Evolutionary conservation across 2,329 filamentous ascomycete genomes (phyloP), one percentile per base, ranked within the genome.

Genomic region (Aspergillaceae sp.): DNA sequence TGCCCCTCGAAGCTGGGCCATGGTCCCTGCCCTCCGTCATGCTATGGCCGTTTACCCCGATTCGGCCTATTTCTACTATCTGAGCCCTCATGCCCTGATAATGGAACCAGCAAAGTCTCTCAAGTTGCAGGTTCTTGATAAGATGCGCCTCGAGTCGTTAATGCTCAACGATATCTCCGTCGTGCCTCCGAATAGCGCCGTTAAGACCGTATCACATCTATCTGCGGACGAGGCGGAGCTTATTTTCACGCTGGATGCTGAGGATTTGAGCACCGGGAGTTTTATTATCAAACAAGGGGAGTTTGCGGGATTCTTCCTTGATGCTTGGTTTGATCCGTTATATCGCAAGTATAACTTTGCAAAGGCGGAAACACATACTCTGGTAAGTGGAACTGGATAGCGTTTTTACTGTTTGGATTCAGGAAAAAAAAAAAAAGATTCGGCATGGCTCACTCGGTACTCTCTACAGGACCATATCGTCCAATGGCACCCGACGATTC

Each of bases 271-370:
- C 28, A 77, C 82, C 10, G 81, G 80, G 7, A 95, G 87, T 67
- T 84, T 95, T 51, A 72, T 97, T 9, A 64, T 98, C 8, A 77
- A 82, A 51, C 87, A 85, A 50, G 88, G 90, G 26, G 87, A 92
- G 46, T 98, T 91, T 87, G 86, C 87, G 40, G 86, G 85, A 61
- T 98, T 86, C 72, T 87, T 98, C 61, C 69, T 97, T 11, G 92
- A 98, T 64, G 85, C 87, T 1, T 98, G 92, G 92, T 94, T 92
- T 61, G 89, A 97, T 64, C 92, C 92, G 41, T 73, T 97, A 38
- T 98, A 94, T 69, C 78, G 91, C 52, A 86, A 77, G 55, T 98
- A 98, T 71, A 94, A 95, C 63, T 98, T 98, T 61, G 87, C 94
- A 61, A 96, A 94, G 65, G 90, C 88, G 0, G 92, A 98, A 67